phyloP scores from a whole-genome alignment of 139 green algal genomes.

The Picochlorum sp. region DNA sequence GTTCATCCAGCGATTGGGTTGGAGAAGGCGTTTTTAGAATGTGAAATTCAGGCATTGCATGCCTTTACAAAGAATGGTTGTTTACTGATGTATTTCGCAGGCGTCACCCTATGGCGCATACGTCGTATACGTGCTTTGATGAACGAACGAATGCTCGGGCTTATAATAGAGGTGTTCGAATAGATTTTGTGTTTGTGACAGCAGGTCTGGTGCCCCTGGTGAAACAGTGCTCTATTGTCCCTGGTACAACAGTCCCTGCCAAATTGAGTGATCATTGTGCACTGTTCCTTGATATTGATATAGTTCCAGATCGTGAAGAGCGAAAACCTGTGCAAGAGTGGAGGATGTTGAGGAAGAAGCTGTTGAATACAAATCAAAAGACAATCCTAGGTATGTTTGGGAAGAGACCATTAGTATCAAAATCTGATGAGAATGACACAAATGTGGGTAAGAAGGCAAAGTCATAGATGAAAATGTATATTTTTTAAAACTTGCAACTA shows the following conservation, averaged over 20 bases:
- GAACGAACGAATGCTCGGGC: conserved; percentile 52
- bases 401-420: background rate
- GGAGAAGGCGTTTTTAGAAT: conserved; percentile 23
- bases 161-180: conserved; percentile 59
- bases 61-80: conserved; percentile 18
- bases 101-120: conserved; percentile 21
- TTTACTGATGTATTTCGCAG: conserved; percentile 48
- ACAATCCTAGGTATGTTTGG: conserved; percentile 40
- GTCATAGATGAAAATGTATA: background rate
- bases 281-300: conserved; percentile 5
- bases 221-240: conserved; percentile 45
- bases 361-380: conserved; percentile 36
- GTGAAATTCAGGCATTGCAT: conserved; percentile 29
- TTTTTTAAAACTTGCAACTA: no score
- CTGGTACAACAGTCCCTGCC: conserved; percentile 34
- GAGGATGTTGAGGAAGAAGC: conserved; percentile 25
- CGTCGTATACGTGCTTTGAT: conserved; percentile 45
- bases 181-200: conserved; percentile 56
- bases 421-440: background rate
- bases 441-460: background rate
- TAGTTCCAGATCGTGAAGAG: conserved; percentile 13
- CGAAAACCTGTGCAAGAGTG: conserved; percentile 3
- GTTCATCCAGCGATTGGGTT: conserved; percentile 29
- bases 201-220: conserved; percentile 40
- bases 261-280: conserved; percentile 54